Base-by-base conservation (phyloP, 2,329 filamentous ascomycete species). In the Fusarium sublunatum region DNA sequence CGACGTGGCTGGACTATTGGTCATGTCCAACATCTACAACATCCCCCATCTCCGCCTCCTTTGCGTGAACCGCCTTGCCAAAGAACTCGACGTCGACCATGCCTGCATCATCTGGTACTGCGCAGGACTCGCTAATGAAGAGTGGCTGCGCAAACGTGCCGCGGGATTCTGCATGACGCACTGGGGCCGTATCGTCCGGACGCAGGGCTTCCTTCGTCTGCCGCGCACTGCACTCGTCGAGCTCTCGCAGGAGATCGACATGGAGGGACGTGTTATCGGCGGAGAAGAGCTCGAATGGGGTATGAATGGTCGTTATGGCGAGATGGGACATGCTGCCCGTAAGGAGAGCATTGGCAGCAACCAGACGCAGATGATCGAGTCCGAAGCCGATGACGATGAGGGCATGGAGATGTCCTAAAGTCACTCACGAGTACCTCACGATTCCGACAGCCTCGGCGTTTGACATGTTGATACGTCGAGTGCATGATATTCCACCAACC, bases 11-110 rank as follows among this genome's bases (percentile, higher is more conserved):
- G 94, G 95, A 8, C 87, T 99, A 76, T 84, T 99, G 4, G 94
- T 99, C 64, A 96, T 99, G 91, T 93, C 93, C 39, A 97, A 98
- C 75, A 91, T 98, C 42, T 99, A 99, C 79, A 94, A 97, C 73
- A 96, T 99, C 80, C 93, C 93, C 2, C 92, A 95, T 67, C 86
- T 99, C 24, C 91, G 94, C 19, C 85, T 97, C 7, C 83, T 98
- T 2, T 97, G 94, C 74, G 91, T 98, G 51, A 94, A 97, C 73
- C 87, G 95, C 8, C 84, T 99, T 4, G 90, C 91, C 53, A 91
- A 92, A 61, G 95, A 99, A 73, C 85, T 99, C 4, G 94, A 98
- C 73, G 90, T 98, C 35, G 92, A 96, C 58, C 93, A 97, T 72
- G 94, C 94, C 3, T 97, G 95, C 64, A 90, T 96, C 68, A 93